These are phyloP conservation scores for Mytilinidion resinicola DNA, from an alignment of 495 filamentous ascomycete species.

Conservation along the genomic window DNA sequence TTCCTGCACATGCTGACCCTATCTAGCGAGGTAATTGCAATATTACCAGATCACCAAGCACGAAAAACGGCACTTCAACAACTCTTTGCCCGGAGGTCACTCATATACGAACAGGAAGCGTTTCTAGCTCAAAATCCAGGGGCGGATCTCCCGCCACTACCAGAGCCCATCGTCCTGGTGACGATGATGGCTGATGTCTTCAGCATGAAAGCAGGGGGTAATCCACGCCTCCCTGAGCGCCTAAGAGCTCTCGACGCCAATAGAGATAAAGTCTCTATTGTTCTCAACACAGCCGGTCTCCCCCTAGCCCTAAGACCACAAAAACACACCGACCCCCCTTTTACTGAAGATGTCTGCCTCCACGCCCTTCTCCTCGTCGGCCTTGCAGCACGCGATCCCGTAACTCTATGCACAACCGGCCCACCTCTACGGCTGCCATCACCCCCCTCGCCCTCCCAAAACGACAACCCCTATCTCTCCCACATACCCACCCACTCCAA, in stretches of 20 bases:
- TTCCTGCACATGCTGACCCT: slow-evolving; percentile 30
- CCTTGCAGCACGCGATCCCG: slow-evolving; percentile 29
- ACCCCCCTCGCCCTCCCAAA: no score
- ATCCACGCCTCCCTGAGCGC: slow-evolving; percentile 26
- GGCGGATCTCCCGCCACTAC: background rate
- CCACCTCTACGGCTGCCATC: slow-evolving; percentile 15
- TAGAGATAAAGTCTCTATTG: slow-evolving; percentile 30
- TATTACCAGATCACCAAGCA: background rate
- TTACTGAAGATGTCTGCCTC: slow-evolving; percentile 27
- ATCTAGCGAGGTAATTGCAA: slow-evolving; percentile 17
- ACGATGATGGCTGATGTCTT: slow-evolving; percentile 30
- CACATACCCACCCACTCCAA: slow-evolving; percentile 5
- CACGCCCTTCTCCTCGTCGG: slow-evolving; percentile 30
- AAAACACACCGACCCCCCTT: slow-evolving; percentile 12
- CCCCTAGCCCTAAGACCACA: slow-evolving; percentile 22
- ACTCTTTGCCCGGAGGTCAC: slow-evolving; percentile 1
- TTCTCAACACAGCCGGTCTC: slow-evolving; percentile 29
- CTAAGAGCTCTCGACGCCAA: slow-evolving; percentile 27
- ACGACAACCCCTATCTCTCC: no score
- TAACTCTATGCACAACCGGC: slow-evolving; percentile 30
- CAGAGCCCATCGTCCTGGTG: slow-evolving; percentile 11
- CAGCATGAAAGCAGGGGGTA: slow-evolving; percentile 29
- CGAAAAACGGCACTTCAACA: slow-evolving; percentile 7
- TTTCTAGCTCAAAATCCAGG: slow-evolving; percentile 21
- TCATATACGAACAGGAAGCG: slow-evolving; percentile 17